phyloP scores from a whole-genome alignment of 192 early-diverging fungal species.

The Mortierella claussenii region DNA sequence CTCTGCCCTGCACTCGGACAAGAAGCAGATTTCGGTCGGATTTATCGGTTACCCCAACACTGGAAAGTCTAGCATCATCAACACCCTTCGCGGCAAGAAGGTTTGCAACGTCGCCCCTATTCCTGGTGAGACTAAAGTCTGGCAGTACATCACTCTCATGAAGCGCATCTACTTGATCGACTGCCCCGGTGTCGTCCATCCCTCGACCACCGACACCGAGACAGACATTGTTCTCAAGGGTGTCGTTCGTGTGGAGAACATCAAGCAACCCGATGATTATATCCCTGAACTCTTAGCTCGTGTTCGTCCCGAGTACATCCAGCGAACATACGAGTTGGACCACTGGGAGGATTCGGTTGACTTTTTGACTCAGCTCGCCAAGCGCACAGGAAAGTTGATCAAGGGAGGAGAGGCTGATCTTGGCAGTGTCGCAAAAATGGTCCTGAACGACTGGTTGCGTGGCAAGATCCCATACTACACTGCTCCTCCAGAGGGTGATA shows the following conservation, averaged over 20 bases:
- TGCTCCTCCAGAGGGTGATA: constrained; percentile 73
- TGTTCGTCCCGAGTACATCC: constrained; percentile 90
- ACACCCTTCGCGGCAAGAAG: constrained; percentile 94
- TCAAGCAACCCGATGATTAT: constrained; percentile 89
- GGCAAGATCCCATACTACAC: constrained; percentile 97
- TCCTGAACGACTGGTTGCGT: constrained; percentile 98
- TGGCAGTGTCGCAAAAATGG: constrained; percentile 92
- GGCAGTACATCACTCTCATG: constrained; percentile 99
- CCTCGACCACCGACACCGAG: constrained; percentile 87
- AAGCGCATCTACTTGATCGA: constrained; percentile 98
- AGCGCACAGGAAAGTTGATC: constrained; percentile 88
- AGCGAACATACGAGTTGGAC: constrained; percentile 90
- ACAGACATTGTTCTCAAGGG: constrained; percentile 98
- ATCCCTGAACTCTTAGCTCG: constrained; percentile 85
- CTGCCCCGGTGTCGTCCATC: constrained; percentile 97
- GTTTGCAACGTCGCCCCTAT: constrained; percentile 98
- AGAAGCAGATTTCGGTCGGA: constrained; percentile 98
- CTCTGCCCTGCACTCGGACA: constrained; percentile 91
- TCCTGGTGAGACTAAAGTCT: constrained; percentile 97
- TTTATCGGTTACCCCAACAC: constrained; percentile 99
- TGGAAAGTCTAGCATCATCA: constrained; percentile 98
- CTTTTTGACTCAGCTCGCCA: constrained; percentile 90
- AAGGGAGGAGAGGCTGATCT: constrained; percentile 98
- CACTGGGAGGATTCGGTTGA: constrained; percentile 90
- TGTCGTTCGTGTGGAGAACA: constrained; percentile 93